Base-by-base conservation (phyloP, 1,284 basidiomycete species). In the Trametes polyzona region DNA sequence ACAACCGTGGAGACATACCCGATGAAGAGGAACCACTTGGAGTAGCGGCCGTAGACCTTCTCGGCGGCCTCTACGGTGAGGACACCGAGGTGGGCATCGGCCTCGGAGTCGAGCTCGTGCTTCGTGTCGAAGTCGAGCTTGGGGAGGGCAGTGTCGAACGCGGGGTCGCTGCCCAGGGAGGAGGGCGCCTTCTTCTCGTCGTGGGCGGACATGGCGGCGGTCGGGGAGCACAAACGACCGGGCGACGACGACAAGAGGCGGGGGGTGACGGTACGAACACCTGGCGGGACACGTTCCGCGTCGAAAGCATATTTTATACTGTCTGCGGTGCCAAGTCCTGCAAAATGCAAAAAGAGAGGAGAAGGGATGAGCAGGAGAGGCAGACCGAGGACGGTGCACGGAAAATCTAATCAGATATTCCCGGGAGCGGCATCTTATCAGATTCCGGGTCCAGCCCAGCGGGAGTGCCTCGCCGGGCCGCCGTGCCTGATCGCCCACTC, bases 11-110 rank as follows among this genome's bases (percentile, higher is more conserved):
- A 14, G n/a, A 61, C 75, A 43, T 56, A 85, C 85, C 85, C 80
- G 44, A 83, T 71, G 71, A 87, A 88, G 24, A 89, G 73, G 52
- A 76, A 74, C 84, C 86, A 88, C 57, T 80, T 83, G 9, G 82
- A 80, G 61, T 79, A 79, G 41, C 72, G 78, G 23, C 80, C 79
- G 48, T 80, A 83, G 14, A 84, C 78, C 64, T 76, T 78, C 49
- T 81, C 76, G 1, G 80, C 75, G 1, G 81, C 83, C 65, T 84
- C 79, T 24, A 83, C 80, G 19, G 73, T 78, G 59, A 69, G 74
- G 36, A 83, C 83, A 42, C 83, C 83, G 30, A 69, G 53, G 55
- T 82, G 79, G 4, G 77, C 77, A 21, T 73, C 74, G 35, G 58
- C 52, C 43, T 67, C 65, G 12, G 37, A 55, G 48, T 59, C 33